Percentiles rank a stretch among this genome's conserved stretches.
phyloP scores from a whole-genome alignment of 306 rosid genomes.

The Ziziphus jujuba region DNA sequence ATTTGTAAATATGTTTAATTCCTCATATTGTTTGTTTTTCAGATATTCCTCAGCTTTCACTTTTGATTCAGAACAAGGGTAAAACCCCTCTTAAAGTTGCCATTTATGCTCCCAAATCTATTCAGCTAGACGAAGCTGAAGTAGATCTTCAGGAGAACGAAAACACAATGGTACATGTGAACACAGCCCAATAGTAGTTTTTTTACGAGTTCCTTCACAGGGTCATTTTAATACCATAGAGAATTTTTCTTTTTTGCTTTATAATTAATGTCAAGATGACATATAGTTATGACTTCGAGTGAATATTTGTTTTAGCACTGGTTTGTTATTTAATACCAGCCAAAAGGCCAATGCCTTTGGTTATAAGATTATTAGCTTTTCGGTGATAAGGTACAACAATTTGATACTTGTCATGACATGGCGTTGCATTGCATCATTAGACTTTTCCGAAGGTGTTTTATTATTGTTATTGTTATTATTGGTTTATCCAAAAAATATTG shows the following conservation, averaged over 20 bases:
- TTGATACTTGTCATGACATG: not conserved
- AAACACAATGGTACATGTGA: constrained; percentile 35
- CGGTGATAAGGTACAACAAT: too few species aligned
- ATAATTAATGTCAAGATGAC: too few species aligned
- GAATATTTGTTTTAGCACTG: too few species aligned
- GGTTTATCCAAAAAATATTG: too few species aligned
- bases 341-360: too few species aligned
- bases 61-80: constrained; percentile 54
- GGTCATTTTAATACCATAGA: not conserved
- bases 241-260: too few species aligned
- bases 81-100: constrained; percentile 25
- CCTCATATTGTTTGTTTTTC: constrained; percentile 14
- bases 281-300: too few species aligned
- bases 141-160: constrained; percentile 33
- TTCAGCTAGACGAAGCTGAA: constrained; percentile 29
- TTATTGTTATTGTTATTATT: too few species aligned
- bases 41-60: constrained; percentile 47
- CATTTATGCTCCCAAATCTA: constrained; percentile 48
- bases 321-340: too few species aligned
- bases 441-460: not conserved
- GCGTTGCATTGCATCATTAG: not conserved
- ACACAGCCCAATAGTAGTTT: not conserved
- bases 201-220: not conserved
- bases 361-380: too few species aligned
- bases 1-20: too few species aligned